Conservation (phyloP, 768 basidiomycete species). For the Suillus hirtellus region DNA sequence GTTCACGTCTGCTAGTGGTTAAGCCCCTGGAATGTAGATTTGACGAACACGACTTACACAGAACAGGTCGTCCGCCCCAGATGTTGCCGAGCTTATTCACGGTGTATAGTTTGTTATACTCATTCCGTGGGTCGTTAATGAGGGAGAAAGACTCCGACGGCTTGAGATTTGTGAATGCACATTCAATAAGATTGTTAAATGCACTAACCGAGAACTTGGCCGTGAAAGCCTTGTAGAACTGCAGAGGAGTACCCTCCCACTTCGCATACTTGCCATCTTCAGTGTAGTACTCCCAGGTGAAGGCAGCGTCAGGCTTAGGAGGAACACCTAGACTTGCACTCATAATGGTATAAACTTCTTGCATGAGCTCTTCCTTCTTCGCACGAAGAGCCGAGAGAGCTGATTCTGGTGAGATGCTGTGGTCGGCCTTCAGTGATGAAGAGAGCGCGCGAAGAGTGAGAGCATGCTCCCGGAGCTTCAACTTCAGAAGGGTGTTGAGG, state of each 20-base stretch:
- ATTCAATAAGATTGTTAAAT: conserved; percentile 4
- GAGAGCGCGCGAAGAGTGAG: conserved; percentile 73
- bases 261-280: conserved; percentile 69
- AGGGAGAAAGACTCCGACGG: conserved; percentile 84
- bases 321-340: conserved; percentile 86
- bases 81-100: conserved; percentile 93
- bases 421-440: conserved; percentile 50
- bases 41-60: conserved; percentile 54
- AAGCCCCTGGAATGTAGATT: background rate
- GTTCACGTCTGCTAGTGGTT: conserved; percentile 69
- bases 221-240: conserved; percentile 73
- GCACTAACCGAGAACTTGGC: conserved; percentile 53
- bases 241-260: conserved; percentile 80
- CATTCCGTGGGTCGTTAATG: conserved; percentile 92
- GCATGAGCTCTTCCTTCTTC: conserved; percentile 84
- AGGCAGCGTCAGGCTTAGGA: conserved; percentile 65
- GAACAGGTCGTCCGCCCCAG: conserved; percentile 81
- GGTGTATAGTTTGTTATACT: conserved; percentile 80
- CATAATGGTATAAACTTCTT: conserved; percentile 82
- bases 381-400: conserved; percentile 60
- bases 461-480: conserved; percentile 89
- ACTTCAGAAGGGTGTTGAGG: conserved; percentile 79
- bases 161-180: conserved; percentile 32
- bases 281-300: conserved; percentile 90
- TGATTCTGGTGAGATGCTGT: conserved; percentile 44